A percentile compares a stretch with the other conserved stretches of the same genome.
These are phyloP conservation scores for Ophiocordyceps camponoti-saundersi DNA, from an alignment of 2,329 filamentous ascomycete genomes.

Conservation along the genomic window DNA sequence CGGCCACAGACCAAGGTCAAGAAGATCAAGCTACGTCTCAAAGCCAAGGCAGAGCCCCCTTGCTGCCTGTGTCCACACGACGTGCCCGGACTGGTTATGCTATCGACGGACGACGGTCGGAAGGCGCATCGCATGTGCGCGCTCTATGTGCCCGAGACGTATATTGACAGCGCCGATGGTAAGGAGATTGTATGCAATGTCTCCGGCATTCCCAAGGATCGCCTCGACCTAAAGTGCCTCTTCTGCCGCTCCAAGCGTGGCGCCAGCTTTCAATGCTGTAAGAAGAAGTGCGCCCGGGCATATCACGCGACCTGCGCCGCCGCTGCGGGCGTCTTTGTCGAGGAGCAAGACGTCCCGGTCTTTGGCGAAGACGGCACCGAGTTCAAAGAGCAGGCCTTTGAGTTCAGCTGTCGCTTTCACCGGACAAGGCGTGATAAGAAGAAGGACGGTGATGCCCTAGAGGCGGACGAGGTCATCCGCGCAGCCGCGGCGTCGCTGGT, in stretches of 20 bases:
- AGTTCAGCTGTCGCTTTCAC: conserved; percentile 91
- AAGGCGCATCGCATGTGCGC: conserved; percentile 82
- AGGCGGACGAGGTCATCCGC: conserved; percentile 50
- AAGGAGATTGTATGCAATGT: conserved; percentile 64
- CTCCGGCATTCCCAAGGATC: conserved; percentile 67
- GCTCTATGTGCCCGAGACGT: conserved; percentile 82
- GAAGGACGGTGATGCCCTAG: conserved; percentile 48
- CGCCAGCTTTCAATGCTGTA: conserved; percentile 93
- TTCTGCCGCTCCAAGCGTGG: conserved; percentile 89
- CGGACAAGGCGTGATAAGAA: conserved; percentile 73
- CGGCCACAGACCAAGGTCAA: conserved; percentile 43
- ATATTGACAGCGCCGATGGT: conserved; percentile 55
- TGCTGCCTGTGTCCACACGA: conserved; percentile 91
- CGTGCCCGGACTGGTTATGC: conserved; percentile 61
- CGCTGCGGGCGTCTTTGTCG: conserved; percentile 79
- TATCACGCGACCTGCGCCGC: conserved; percentile 94
- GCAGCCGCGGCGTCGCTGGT: conserved; percentile 52
- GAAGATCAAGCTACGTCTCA: conserved; percentile 65
- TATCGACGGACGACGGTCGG: conserved; percentile 75
- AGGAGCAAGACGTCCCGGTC: conserved; percentile 70
- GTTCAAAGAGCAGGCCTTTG: conserved; percentile 81
- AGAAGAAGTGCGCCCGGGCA: conserved; percentile 81
- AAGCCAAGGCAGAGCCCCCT: conserved; percentile 54
- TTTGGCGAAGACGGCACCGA: conserved; percentile 83
- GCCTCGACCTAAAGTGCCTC: conserved; percentile 81